Percentiles rank a stretch among this genome's conserved stretches.
phyloP scores from a whole-genome alignment of 2,329 filamentous ascomycete genomes.

The Tympanopsis confertula region DNA sequence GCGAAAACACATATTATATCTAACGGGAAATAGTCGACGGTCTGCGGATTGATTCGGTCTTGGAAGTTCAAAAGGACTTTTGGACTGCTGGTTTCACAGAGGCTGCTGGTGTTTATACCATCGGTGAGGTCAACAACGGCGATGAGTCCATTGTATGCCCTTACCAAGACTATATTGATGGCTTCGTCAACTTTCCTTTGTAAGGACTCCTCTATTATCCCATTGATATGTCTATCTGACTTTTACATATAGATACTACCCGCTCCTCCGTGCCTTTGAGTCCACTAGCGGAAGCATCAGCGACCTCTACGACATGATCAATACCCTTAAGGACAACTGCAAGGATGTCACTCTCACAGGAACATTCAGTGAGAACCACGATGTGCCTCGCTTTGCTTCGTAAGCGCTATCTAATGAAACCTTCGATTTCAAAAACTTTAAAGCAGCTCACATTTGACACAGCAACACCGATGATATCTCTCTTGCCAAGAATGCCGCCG shows the following conservation, averaged over 20 bases:
- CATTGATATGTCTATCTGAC: too few relatives aligned
- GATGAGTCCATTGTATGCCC: conserved; percentile 21
- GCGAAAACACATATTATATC: background rate
- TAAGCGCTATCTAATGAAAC: conserved; percentile 15
- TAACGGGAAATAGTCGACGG: conserved; percentile 20
- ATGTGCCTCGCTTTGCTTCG: conserved; percentile 24
- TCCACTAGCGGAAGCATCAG: conserved; percentile 11
- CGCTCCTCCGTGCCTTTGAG: conserved; percentile 16
- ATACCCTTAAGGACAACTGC: conserved; percentile 18
- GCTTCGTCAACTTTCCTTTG: conserved; percentile 31
- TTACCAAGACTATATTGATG: conserved; percentile 18
- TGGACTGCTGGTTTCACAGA: conserved; percentile 21
- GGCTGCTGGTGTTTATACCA: conserved; percentile 25
- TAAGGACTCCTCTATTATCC: conserved; percentile 11
- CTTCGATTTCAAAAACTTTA: too few relatives aligned
- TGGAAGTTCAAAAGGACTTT: conserved; percentile 27
- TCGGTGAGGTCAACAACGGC: conserved; percentile 29
- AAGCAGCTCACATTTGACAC: background rate
- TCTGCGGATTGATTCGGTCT: conserved; percentile 31
- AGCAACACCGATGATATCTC: conserved; percentile 4
- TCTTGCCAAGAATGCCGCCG: conserved; percentile 31
- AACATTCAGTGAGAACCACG: conserved; percentile 31
- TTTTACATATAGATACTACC: conserved; percentile 4
- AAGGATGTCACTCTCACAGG: conserved; percentile 23
- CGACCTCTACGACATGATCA: conserved; percentile 15